Evolutionary conservation across 345 rosid genomes (phyloP).

Genomic region (Dovyalis caffra): DNA sequence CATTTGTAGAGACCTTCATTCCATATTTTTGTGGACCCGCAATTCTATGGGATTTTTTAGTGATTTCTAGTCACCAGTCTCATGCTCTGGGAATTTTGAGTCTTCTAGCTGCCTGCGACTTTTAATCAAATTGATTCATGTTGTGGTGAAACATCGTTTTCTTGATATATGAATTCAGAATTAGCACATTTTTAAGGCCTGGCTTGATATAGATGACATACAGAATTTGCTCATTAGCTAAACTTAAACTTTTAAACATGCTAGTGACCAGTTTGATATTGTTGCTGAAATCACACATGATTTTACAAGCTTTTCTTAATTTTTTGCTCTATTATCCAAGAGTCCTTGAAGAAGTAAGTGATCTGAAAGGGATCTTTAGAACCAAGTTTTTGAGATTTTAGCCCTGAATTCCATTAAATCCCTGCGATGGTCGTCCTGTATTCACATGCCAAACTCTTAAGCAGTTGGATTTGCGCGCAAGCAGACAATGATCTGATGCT

Average conservation of each 20-base stretch:
- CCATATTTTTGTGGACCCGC: neutral
- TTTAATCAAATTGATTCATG: neutral
- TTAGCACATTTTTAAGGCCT: neutral
- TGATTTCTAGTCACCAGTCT: neutral
- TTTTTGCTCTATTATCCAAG: neutral
- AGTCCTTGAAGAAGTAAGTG: neutral
- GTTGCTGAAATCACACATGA: neutral
- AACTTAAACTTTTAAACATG: neutral
- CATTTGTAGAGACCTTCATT: slow-evolving; percentile 3
- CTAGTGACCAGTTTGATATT: neutral
- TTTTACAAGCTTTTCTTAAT: neutral
- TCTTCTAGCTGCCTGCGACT: neutral
- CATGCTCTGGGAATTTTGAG: neutral
- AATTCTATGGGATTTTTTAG: neutral
- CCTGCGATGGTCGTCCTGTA: neutral
- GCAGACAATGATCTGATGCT: no score
- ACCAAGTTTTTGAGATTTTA: neutral
- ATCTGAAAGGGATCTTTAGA: no score
- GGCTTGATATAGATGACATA: neutral
- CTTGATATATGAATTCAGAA: slow-evolving; percentile 1
- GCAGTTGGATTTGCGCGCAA: neutral
- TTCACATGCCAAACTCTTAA: neutral
- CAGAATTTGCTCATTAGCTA: neutral
- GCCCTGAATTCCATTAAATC: neutral
- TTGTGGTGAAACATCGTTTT: neutral